Conservation (phyloP, 2,329 filamentous ascomycete species). For the Aureobasidium sp. region DNA sequence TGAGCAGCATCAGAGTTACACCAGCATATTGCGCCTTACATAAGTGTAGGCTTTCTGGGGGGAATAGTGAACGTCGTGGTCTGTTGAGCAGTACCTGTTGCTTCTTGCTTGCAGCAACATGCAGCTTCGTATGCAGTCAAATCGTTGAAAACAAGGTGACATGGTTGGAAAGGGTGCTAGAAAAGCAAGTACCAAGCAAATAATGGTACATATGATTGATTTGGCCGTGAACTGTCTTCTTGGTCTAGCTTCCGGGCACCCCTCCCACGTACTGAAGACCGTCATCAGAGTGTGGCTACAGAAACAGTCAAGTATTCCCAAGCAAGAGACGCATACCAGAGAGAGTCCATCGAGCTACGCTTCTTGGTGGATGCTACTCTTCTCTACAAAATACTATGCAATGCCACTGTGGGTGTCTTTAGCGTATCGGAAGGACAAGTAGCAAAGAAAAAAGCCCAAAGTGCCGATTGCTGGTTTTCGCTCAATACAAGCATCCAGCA, state of each 20-base stretch:
- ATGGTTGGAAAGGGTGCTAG: neutral
- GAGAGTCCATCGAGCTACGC: too few relatives aligned
- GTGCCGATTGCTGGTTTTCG: neutral
- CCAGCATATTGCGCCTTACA: neutral
- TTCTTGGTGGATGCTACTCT: too few relatives aligned
- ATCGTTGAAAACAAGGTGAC: neutral
- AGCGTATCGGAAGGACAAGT: neutral
- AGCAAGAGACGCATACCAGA: too few relatives aligned
- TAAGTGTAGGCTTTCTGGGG: neutral
- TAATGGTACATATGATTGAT: neutral
- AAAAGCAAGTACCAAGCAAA: conserved; percentile 1
- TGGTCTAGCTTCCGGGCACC: neutral
- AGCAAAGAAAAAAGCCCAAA: neutral
- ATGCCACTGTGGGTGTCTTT: too few relatives aligned
- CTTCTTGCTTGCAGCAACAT: conserved; percentile 4
- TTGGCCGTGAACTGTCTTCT: too few relatives aligned
- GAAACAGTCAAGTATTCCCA: too few relatives aligned
- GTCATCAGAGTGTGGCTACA: too few relatives aligned
- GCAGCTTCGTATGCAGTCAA: conserved; percentile 6
- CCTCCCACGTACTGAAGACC: too few relatives aligned
- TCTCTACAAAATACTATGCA: too few relatives aligned
- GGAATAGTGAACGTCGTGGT: neutral
- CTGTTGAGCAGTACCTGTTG: neutral
- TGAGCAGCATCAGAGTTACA: neutral
- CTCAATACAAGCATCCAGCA: neutral